Conservation (phyloP, 139 green algal species). For the Asterochloris sp. region DNA sequence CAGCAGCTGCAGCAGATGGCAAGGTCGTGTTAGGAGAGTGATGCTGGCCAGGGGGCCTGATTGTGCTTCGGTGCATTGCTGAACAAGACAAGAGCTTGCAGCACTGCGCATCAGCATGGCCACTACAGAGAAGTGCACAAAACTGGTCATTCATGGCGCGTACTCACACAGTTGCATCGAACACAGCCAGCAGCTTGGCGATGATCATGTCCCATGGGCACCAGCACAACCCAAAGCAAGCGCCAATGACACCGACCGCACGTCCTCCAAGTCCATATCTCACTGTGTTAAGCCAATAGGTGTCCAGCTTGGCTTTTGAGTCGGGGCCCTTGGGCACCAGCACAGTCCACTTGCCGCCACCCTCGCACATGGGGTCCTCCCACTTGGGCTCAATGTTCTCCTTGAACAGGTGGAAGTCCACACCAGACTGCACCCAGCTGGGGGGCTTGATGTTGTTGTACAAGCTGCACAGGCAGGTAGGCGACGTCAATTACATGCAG, state of each 20-base stretch:
- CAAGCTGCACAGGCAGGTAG: slow-evolving; percentile 63
- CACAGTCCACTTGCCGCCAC: slow-evolving; percentile 91
- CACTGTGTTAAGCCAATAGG: slow-evolving; percentile 90
- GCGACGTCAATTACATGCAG: background rate
- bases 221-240: no score
- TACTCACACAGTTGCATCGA: no score
- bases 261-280: background rate
- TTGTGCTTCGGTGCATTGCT: no score
- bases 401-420: slow-evolving; percentile 97
- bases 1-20: slow-evolving; percentile 65
- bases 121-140: no score
- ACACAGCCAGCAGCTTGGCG: no score
- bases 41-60: no score
- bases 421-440: slow-evolving; percentile 71
- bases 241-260: no score
- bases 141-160: no score
- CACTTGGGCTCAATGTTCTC: slow-evolving; percentile 97
- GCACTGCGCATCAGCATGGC: no score
- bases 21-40: no score
- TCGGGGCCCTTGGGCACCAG: slow-evolving; percentile 59
- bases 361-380: slow-evolving; percentile 90
- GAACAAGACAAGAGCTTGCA: no score
- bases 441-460: slow-evolving; percentile 99
- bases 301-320: slow-evolving; percentile 74
- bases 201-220: no score